phyloP scores from a whole-genome alignment of 805 yeast genomes.

The Metschnikowia corniflorae region DNA sequence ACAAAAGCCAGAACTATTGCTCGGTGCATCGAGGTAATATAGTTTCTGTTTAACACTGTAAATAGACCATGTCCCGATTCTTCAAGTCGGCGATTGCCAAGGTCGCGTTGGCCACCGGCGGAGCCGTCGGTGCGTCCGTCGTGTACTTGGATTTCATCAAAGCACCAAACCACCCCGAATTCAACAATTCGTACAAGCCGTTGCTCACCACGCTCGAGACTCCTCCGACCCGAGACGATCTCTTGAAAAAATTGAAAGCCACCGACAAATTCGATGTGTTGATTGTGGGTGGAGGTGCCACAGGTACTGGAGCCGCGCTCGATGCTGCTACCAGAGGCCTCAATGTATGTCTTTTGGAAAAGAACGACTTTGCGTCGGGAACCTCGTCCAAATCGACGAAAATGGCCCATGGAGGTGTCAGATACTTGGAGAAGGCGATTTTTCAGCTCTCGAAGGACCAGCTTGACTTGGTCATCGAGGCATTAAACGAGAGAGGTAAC shows the following conservation, averaged over 20 bases:
- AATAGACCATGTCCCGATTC: constrained; percentile 18
- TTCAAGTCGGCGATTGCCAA: constrained; percentile 27
- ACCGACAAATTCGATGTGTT: constrained; percentile 68
- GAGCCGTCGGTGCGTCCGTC: constrained; percentile 34
- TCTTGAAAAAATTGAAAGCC: constrained; percentile 35
- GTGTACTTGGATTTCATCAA: constrained; percentile 40
- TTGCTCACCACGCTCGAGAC: constrained; percentile 41
- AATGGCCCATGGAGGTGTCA: constrained; percentile 96
- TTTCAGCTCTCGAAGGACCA: constrained; percentile 90
- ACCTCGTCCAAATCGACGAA: constrained; percentile 93
- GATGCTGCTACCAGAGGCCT: constrained; percentile 91
- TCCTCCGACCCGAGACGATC: constrained; percentile 56
- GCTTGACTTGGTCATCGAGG: constrained; percentile 83
- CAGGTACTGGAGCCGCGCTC: constrained; percentile 89
- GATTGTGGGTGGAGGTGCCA: constrained; percentile 94
- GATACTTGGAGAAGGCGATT: constrained; percentile 92
- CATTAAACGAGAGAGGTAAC: constrained; percentile 80
- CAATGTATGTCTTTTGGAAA: constrained; percentile 82
- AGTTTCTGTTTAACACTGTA: no score
- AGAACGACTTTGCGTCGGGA: constrained; percentile 86
- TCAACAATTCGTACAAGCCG: constrained; percentile 36
- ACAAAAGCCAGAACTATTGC: no score
- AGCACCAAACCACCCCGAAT: constrained; percentile 28
- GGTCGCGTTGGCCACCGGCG: constrained; percentile 29
- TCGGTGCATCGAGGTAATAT: no score